Base-by-base conservation (phyloP, 2,329 filamentous ascomycete species). In the Ophiostoma ulmi region DNA sequence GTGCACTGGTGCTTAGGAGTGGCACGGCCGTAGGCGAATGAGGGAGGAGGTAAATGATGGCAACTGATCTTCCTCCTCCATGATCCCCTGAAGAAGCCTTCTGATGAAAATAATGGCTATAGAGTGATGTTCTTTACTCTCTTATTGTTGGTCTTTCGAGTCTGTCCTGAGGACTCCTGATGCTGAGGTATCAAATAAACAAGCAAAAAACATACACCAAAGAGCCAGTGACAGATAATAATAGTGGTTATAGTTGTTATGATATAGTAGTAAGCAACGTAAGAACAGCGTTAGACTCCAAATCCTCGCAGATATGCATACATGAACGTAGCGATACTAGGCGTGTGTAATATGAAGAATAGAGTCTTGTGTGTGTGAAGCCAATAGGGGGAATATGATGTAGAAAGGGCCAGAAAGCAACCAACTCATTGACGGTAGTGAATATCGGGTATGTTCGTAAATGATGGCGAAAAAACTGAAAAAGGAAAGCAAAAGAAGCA, bases 371-470 rank as follows among this genome's bases (percentile, higher is more conserved):
- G 31, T 31, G 31, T 31, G 31, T 36, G 35, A 64, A 63, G 22
- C 35, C 61, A 64, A 64, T 39, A 64, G 61, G 61, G 55, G 61
- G 61, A 64, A 64, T 65, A 65, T 39, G 20, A n/a, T 14, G 41
- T 39, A 22, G 11, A 64, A 38, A 36, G 35, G 63, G 7, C n/a
- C 63, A 22, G 17, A 39, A 65, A 65, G 20, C 63, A 65, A 39
- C 63, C 63, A 65, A 64, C 61, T 20, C 10, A 39, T 39, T 6
- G 8, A 65, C 36, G 61, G 63, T 41, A 65, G 36, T n/a, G 8
- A 64, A 38, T n/a, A 22, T 22, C 38, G 63, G 63, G 63, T 65
- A 65, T 67, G 65, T 38, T 65, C 31, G 63, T 65, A 41, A 66
- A 63, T 48, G 44, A 20, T 48, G 35, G 5, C 13, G 17, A n/a